Conservation (phyloP, 139 green algal species). For the Coccomyxa sp. region DNA sequence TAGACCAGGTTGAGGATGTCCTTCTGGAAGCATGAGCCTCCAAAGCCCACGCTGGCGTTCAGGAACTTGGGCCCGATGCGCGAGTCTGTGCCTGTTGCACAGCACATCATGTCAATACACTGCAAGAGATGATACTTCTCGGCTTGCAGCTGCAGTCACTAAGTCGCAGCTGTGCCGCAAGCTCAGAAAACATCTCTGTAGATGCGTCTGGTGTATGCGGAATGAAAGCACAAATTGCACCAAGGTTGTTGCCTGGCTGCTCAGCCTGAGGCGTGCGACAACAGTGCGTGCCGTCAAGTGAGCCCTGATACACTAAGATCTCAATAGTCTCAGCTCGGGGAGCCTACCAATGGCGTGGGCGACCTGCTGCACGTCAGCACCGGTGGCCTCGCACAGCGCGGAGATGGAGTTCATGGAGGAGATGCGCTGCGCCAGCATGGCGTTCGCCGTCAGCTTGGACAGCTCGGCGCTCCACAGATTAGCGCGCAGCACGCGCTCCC, state of each 20-base stretch:
- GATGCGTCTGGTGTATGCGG: too few species aligned
- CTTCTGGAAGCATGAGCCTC: conserved; percentile 98
- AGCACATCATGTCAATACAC: too few species aligned
- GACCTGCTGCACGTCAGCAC: conserved; percentile 85
- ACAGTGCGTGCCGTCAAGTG: too few species aligned
- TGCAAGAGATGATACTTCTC: too few species aligned
- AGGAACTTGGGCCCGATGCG: conserved; percentile 96
- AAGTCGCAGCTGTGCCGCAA: too few species aligned
- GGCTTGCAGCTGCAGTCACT: too few species aligned
- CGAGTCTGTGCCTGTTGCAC: conserved; percentile 88
- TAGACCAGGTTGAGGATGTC: conserved; percentile 91
- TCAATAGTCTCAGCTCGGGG: too few species aligned
- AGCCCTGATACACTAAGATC: too few species aligned
- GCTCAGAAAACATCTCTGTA: too few species aligned
- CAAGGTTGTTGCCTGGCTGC: too few species aligned
- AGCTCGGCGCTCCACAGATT: conserved; percentile 97
- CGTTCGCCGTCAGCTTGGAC: conserved; percentile 95
- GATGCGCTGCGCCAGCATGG: conserved; percentile 96
- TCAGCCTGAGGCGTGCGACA: too few species aligned
- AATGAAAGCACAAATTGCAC: too few species aligned
- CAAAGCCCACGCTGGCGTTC: conserved; percentile 93
- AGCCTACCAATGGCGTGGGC: conserved; percentile 26
- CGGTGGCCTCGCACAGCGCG: conserved; percentile 93
- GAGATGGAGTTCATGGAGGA: conserved; percentile 98
- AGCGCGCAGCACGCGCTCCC: conserved; percentile 84